phyloP scores from a whole-genome alignment of 805 yeast genomes.

The Candida montana region DNA sequence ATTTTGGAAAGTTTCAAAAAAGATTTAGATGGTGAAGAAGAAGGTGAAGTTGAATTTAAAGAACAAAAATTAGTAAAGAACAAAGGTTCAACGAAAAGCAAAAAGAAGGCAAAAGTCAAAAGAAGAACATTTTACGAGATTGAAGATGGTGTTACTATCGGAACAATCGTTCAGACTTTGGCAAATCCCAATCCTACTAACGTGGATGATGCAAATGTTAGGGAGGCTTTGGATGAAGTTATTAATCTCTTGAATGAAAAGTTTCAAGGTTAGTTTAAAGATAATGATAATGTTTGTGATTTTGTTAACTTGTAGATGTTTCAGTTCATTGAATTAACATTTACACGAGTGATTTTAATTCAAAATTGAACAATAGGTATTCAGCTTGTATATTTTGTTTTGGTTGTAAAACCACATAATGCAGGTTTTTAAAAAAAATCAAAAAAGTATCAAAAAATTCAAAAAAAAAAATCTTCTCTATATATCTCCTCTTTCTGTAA shows the following conservation, averaged over 20 bases:
- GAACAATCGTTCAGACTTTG: conserved; percentile 24
- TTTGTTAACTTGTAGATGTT: no score
- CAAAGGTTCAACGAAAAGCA: conserved; percentile 7
- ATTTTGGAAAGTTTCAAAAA: conserved; percentile 21
- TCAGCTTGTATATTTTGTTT: no score
- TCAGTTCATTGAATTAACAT: no score
- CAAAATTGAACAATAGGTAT: no score
- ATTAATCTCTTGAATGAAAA: conserved; percentile 3
- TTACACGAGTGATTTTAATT: no score
- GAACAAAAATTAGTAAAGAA: conserved; percentile 20
- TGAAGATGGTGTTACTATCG: conserved; percentile 24
- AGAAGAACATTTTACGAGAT: conserved; percentile 24
- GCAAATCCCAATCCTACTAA: conserved; percentile 27
- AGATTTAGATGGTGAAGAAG: conserved; percentile 23
- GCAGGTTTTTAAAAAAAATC: not conserved
- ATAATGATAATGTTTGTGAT: not conserved
- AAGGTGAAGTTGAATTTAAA: conserved; percentile 26
- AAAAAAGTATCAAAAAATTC: not conserved
- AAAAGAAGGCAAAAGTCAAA: conserved; percentile 14
- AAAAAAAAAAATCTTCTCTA: no score
- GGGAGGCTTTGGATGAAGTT: conserved; percentile 30
- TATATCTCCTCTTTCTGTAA: not conserved
- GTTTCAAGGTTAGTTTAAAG: not conserved
- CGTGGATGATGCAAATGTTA: conserved; percentile 27
- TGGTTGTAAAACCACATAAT: no score